These are phyloP conservation scores for Erigeron philadelphicus DNA, from an alignment of 140 eudicot genomes.

Conservation along the genomic window DNA sequence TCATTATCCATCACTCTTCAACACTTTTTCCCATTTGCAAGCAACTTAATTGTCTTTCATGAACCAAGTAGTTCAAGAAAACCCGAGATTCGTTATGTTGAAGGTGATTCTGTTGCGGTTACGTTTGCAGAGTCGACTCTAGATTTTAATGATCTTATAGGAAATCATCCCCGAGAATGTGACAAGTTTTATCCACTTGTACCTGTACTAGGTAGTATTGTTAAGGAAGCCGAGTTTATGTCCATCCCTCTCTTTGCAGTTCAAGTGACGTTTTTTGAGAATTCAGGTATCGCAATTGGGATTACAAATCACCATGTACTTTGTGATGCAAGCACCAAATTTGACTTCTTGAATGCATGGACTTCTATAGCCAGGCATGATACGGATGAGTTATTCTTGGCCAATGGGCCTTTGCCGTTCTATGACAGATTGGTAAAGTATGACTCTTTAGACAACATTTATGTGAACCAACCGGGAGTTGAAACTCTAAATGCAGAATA, in stretches of 20 bases:
- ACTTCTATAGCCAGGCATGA: constrained; percentile 5
- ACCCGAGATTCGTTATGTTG: neutral
- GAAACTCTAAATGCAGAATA: constrained; percentile 1
- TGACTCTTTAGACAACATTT: neutral
- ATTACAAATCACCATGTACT: constrained; percentile 15
- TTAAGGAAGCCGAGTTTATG: neutral
- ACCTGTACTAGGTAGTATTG: neutral
- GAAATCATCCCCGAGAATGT: neutral
- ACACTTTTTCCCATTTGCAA: constrained; percentile 3
- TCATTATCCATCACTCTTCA: constrained; percentile 8
- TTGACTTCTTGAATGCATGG: constrained; percentile 11
- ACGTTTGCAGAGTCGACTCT: neutral
- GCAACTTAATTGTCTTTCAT: constrained; percentile 7
- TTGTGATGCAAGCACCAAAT: constrained; percentile 16
- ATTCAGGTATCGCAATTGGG: neutral
- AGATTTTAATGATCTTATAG: neutral
- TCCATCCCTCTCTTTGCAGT: constrained; percentile 7
- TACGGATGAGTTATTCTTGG: neutral
- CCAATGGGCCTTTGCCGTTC: neutral
- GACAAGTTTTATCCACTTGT: constrained; percentile 15
- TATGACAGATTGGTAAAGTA: neutral
- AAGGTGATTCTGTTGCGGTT: constrained; percentile 4
- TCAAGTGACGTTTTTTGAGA: constrained; percentile 3
- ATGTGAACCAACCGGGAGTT: neutral
- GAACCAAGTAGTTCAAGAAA: neutral